Base-by-base conservation (phyloP, 2,329 filamentous ascomycete species). In the Cercospora sp. region DNA sequence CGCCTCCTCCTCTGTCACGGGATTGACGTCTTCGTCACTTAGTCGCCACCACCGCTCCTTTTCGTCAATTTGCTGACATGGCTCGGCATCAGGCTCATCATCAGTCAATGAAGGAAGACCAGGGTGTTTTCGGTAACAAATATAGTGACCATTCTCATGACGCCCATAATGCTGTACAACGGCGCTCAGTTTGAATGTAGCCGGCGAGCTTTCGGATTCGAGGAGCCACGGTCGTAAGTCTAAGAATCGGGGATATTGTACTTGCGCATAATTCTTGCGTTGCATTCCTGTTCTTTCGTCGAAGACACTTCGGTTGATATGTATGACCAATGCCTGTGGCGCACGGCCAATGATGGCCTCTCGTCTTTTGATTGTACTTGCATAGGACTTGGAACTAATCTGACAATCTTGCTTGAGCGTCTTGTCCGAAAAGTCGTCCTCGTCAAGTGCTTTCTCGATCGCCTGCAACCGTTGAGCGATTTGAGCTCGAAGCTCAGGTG, bases 141-240 rank as follows among this genome's bases (percentile, higher is more conserved):
- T 89, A 74, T 99, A 98, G 80, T 99, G 95, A 0, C 95, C 95
- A 74, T 97, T 97, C 70, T 97, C 93, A 78, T 98, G 95, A 33
- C 91, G 86, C 3, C 95, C 95, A 69, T 91, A 92, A 77, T 98
- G 95, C 0, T 93, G 95, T 9, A 98, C 87, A 0, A 94, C 91
- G 31, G 94, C 93, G 30, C 65, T 70, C 26, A 73, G 65, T 28
- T 48, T 33, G 40, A 71, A 73, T 8, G 66, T 55, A 10, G 68
- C 53, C 31, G 67, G 33, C n/a, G 48, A 61, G 23, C 66, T 70
- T 71, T 57, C 63, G 58, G 18, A 73, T 69, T 67, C 92, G 30
- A 97, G 82, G 76, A 90, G 94, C 94, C 93, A 97, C n/a, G 89
- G 87, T 0, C 89, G 90, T 1, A 99, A 81, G 76, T 97, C 90